phyloP scores from a whole-genome alignment of 352 stramenopile genomes.

The Globisporangium heterothallicum region DNA sequence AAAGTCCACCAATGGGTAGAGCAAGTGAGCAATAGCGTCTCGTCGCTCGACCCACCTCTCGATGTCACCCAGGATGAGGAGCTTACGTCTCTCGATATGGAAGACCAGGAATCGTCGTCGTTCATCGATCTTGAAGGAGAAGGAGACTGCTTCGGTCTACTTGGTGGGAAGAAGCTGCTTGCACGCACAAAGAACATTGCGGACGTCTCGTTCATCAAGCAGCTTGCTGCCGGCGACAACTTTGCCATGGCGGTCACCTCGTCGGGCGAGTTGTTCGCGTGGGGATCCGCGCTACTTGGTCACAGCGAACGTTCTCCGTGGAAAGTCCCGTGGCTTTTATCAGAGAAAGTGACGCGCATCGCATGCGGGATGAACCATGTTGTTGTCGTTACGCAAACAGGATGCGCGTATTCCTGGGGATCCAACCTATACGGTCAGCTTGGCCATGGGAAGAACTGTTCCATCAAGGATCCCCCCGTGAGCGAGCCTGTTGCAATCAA shows the following conservation, averaged over 20 bases:
- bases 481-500: conserved; percentile 14
- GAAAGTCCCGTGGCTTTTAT: conserved; percentile 11
- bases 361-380: conserved; percentile 43
- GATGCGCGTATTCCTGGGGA: conserved; percentile 50
- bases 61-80: not conserved
- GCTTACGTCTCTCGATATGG: not conserved
- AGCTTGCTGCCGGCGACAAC: conserved; percentile 28
- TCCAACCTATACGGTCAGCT: conserved; percentile 67
- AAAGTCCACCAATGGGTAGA: conserved; percentile 38
- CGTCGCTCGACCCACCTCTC: not conserved
- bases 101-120: not conserved
- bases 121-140: conserved; percentile 21
- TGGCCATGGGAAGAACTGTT: conserved; percentile 23
- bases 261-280: conserved; percentile 32
- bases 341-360: conserved; percentile 28
- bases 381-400: conserved; percentile 19
- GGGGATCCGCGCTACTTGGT: conserved; percentile 16
- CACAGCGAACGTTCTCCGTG: conserved; percentile 10
- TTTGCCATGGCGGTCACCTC: conserved; percentile 31
- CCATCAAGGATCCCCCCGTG: conserved; percentile 13
- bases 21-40: not conserved
- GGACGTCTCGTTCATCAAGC: conserved; percentile 28
- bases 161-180: conserved; percentile 35
- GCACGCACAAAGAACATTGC: conserved; percentile 38
- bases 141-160: conserved; percentile 48